phyloP scores from a whole-genome alignment of 352 stramenopile species.

The Phytophthora idaei region DNA sequence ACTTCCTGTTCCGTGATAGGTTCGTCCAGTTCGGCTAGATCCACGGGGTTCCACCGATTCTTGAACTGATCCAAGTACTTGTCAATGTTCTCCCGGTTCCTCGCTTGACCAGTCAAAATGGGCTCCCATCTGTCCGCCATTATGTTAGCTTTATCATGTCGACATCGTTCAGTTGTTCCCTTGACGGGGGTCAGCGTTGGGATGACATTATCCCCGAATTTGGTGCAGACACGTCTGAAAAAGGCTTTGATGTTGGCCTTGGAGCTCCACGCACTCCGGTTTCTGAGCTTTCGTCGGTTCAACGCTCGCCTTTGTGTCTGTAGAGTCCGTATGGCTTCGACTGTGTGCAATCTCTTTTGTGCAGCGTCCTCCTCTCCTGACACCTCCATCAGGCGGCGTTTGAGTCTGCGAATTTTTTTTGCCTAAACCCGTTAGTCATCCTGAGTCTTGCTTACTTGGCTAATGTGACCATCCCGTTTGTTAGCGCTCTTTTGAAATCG shows the following conservation, averaged over 20 bases:
- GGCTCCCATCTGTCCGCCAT: background rate
- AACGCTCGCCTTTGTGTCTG: background rate
- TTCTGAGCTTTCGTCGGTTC: background rate
- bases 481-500: background rate
- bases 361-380: background rate
- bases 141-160: background rate
- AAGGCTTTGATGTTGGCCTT: background rate
- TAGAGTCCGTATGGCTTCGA: background rate
- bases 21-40: background rate
- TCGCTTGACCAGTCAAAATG: no score
- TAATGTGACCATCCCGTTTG: background rate
- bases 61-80: background rate
- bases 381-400: background rate
- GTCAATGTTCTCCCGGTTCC: no score
- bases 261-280: background rate
- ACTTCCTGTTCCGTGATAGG: background rate
- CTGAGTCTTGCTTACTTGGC: background rate
- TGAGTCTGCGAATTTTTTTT: background rate
- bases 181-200: background rate
- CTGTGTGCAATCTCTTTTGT: background rate
- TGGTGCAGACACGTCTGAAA: background rate
- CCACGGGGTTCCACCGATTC: background rate
- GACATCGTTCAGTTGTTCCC: background rate
- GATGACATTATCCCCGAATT: background rate
- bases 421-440: background rate